These are phyloP conservation scores for Verbena officinalis DNA, from an alignment of 257 asterid genomes.

Conservation along the genomic window DNA sequence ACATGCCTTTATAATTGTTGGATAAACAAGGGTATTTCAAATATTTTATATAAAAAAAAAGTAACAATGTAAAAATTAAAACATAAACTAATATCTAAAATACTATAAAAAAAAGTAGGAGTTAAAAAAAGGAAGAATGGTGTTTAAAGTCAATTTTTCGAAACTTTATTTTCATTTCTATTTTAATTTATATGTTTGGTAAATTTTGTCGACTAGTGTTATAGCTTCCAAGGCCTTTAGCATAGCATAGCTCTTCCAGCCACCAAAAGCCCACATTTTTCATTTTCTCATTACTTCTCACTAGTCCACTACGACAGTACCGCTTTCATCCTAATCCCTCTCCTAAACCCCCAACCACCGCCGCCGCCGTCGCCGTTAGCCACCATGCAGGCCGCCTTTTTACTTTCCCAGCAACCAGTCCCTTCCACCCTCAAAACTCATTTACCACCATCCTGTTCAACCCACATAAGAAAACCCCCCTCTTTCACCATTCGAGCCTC, in stretches of 20 bases:
- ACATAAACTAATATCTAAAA: no score
- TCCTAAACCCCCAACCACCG: conserved; percentile 33
- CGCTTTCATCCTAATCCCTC: conserved; percentile 22
- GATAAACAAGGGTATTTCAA: no score
- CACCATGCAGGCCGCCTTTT: conserved; percentile 50
- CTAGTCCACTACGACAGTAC: no score
- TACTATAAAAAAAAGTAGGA: no score
- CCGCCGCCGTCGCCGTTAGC: conserved; percentile 38
- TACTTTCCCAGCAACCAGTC: conserved; percentile 37
- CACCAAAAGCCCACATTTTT: conserved; percentile 15
- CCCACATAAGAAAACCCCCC: conserved; percentile 33
- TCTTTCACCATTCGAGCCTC: conserved; percentile 49
- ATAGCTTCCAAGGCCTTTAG: neutral
- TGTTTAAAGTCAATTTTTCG: no score
- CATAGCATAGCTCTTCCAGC: neutral
- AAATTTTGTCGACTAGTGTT: neutral
- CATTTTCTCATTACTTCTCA: neutral
- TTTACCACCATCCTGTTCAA: conserved; percentile 34
- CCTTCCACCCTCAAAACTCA: conserved; percentile 32
- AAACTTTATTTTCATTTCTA: no score
- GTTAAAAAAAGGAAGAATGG: no score
- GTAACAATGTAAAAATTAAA: no score
- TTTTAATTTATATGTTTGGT: neutral
- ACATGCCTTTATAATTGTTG: no score
- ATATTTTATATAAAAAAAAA: no score